Percentiles rank a stretch among this genome's conserved stretches.
These are phyloP conservation scores for Arctium lappa DNA, from an alignment of 129 eudicot genomes.

Conservation along the genomic window DNA sequence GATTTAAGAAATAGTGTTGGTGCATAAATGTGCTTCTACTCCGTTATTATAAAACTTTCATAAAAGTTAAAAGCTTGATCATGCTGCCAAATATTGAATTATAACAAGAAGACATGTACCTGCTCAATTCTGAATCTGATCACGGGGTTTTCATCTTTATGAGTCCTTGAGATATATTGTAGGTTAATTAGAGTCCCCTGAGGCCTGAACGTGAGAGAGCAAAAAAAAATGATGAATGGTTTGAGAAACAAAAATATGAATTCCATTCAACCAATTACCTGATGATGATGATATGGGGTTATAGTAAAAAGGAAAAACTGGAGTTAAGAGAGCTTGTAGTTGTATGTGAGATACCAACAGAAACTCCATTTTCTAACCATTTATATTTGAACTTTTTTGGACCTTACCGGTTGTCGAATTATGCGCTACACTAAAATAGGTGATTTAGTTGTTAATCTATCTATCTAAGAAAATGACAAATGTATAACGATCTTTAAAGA, in stretches of 20 bases:
- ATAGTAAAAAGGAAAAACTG: background rate
- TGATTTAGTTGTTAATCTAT: background rate
- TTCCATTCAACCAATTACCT: background rate
- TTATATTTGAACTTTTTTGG: background rate
- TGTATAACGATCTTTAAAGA: background rate
- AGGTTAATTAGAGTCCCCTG: background rate
- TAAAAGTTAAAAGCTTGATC: background rate
- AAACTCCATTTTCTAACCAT: background rate
- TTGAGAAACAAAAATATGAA: background rate
- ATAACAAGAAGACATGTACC: background rate
- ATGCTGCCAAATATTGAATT: constrained; percentile 6
- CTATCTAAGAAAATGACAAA: background rate
- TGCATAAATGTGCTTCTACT: constrained; percentile 28
- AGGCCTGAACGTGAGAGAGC: background rate
- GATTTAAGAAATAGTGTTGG: constrained; percentile 23
- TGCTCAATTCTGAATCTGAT: background rate
- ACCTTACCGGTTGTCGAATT: background rate
- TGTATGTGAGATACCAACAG: background rate
- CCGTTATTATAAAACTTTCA: background rate
- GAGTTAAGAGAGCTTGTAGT: background rate
- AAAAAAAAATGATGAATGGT: background rate
- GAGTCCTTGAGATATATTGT: background rate
- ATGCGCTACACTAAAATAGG: background rate
- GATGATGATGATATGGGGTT: background rate
- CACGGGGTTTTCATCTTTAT: background rate